phyloP scores from a whole-genome alignment of 2,329 filamentous ascomycete species.

The Nemania sp. region DNA sequence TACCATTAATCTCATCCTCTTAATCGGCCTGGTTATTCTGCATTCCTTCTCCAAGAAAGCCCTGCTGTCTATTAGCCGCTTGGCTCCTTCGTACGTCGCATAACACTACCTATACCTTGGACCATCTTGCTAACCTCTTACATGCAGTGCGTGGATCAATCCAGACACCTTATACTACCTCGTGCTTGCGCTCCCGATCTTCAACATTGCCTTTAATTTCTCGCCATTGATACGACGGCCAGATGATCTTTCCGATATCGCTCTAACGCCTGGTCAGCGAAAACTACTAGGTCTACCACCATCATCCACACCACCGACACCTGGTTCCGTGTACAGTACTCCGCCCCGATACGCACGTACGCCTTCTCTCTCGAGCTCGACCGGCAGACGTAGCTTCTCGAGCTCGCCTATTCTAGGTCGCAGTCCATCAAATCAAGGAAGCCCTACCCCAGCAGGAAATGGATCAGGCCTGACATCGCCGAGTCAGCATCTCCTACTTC shows the following conservation, averaged over 20 bases:
- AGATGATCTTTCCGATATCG: slow-evolving; percentile 89
- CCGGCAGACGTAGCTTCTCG: slow-evolving; percentile 67
- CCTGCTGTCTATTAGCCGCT: slow-evolving; percentile 43
- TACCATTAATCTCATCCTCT: slow-evolving; percentile 70
- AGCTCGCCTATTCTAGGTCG: slow-evolving; percentile 70
- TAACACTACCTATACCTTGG: not conserved
- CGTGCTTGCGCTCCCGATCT: slow-evolving; percentile 68
- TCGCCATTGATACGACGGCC: slow-evolving; percentile 75
- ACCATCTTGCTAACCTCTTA: slow-evolving; percentile 14
- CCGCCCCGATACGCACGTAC: slow-evolving; percentile 88
- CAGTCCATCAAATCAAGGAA: slow-evolving; percentile 57
- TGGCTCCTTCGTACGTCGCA: slow-evolving; percentile 45
- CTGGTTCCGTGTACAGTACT: slow-evolving; percentile 80
- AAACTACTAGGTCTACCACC: slow-evolving; percentile 84
- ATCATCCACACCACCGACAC: slow-evolving; percentile 70
- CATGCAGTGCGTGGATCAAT: slow-evolving; percentile 52
- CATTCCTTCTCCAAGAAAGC: slow-evolving; percentile 40
- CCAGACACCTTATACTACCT: slow-evolving; percentile 60
- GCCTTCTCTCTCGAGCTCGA: slow-evolving; percentile 72
- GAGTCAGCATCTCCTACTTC: slow-evolving; percentile 71
- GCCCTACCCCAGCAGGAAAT: slow-evolving; percentile 49
- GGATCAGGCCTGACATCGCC: slow-evolving; percentile 56
- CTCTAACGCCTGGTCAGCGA: slow-evolving; percentile 89
- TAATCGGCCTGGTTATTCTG: slow-evolving; percentile 47
- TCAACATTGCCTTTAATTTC: slow-evolving; percentile 79